Evolutionary conservation across 345 rosid species (phyloP).

Genomic region (Citrus trifoliata): DNA sequence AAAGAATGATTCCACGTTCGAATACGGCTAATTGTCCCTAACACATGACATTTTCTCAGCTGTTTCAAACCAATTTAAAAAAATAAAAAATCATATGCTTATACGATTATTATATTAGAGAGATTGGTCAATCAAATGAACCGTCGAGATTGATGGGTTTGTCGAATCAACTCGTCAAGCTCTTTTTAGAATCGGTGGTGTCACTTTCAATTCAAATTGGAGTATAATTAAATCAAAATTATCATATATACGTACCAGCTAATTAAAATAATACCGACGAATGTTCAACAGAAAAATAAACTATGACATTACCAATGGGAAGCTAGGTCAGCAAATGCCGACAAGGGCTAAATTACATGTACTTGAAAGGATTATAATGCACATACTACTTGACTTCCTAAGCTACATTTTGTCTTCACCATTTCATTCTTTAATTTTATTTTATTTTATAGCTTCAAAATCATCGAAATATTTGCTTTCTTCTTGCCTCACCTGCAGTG

Average conservation of each 20-base stretch:
- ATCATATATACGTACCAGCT: background rate
- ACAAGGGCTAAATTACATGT: constrained; percentile 15
- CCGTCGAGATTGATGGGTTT: constrained; percentile 5
- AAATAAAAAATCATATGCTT: too few relatives aligned
- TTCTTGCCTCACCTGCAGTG: constrained; percentile 7
- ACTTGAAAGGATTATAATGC: background rate
- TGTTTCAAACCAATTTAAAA: background rate
- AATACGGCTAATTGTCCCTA: constrained; percentile 18
- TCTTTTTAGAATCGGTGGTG: background rate
- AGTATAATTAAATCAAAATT: background rate
- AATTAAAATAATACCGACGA: background rate
- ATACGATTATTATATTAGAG: too few relatives aligned
- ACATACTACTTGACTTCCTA: constrained; percentile 24
- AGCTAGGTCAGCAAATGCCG: background rate
- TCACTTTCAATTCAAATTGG: constrained; percentile 4
- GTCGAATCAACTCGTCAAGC: background rate
- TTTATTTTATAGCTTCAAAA: background rate
- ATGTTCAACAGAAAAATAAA: constrained; percentile 2
- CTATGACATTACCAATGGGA: constrained; percentile 18
- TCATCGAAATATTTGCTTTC: constrained; percentile 1
- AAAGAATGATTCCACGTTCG: constrained; percentile 6
- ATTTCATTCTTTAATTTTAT: background rate
- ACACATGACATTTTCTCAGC: constrained; percentile 8
- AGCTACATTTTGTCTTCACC: constrained; percentile 32
- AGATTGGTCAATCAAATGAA: constrained; percentile 9